Evolutionary conservation across 2,329 filamentous ascomycete genomes (phyloP).

Genomic region (Biscogniauxia mediterranea): DNA sequence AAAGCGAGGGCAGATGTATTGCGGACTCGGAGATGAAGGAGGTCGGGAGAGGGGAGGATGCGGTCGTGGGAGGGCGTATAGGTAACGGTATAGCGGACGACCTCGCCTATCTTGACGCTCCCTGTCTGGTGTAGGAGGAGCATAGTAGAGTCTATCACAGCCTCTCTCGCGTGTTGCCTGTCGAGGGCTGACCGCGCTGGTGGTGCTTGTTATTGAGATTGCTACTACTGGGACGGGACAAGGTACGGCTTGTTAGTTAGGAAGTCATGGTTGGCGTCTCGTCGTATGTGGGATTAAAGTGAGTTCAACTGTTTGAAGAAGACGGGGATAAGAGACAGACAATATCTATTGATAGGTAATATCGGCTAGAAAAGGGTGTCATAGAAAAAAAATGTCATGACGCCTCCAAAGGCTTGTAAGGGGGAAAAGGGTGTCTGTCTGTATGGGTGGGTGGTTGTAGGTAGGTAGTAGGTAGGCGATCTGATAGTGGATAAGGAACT

Average conservation of each 20-base stretch:
- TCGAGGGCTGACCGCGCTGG: neutral
- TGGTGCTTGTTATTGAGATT: neutral
- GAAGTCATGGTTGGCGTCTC: neutral
- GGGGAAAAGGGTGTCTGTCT: too few relatives aligned
- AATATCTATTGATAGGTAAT: too few relatives aligned
- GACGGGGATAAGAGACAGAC: too few relatives aligned
- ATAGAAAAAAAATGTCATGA: too few relatives aligned
- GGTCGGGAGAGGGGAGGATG: constrained; percentile 80
- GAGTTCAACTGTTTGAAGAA: too few relatives aligned
- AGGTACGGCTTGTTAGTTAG: neutral
- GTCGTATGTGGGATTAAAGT: too few relatives aligned
- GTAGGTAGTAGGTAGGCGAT: too few relatives aligned
- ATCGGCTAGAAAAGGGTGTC: too few relatives aligned
- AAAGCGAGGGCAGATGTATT: constrained; percentile 89
- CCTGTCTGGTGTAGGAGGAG: constrained; percentile 88
- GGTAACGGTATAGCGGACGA: constrained; percentile 86
- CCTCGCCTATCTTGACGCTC: constrained; percentile 89
- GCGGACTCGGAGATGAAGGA: constrained; percentile 81
- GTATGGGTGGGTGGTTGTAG: too few relatives aligned
- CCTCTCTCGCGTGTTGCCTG: neutral
- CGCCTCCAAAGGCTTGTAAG: too few relatives aligned
- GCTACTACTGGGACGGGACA: neutral
- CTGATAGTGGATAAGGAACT: neutral
- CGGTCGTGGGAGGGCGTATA: constrained; percentile 88
- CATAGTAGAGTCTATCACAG: constrained; percentile 56